These are phyloP conservation scores for Rubroshorea leprosula DNA, from an alignment of 345 rosid species.

Conservation along the genomic window DNA sequence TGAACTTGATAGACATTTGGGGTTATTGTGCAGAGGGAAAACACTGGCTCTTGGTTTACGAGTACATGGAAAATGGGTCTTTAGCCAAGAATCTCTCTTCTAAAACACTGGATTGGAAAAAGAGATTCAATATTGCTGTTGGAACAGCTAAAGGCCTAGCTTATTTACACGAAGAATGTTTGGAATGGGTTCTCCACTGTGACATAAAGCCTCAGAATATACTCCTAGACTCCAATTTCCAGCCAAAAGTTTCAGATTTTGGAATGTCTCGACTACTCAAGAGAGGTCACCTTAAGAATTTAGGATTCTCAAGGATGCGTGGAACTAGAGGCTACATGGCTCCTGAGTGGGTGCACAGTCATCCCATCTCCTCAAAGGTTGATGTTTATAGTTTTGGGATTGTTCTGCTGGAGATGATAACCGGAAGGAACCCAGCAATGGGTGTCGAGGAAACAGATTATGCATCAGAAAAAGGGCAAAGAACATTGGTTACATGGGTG, in stretches of 20 bases:
- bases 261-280: slow-evolving; percentile 19
- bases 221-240: slow-evolving; percentile 14
- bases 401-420: slow-evolving; percentile 31
- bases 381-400: slow-evolving; percentile 39
- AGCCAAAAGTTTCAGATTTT: slow-evolving; percentile 23
- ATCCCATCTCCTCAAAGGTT: slow-evolving; percentile 32
- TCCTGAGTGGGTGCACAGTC: slow-evolving; percentile 24
- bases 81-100: slow-evolving; percentile 7
- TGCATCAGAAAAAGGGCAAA: neutral
- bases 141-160: slow-evolving; percentile 32
- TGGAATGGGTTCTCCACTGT: slow-evolving; percentile 32
- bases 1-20: slow-evolving; percentile 32
- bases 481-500: slow-evolving; percentile 1
- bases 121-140: slow-evolving; percentile 16
- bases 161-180: slow-evolving; percentile 37
- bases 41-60: slow-evolving; percentile 28
- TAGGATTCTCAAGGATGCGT: slow-evolving; percentile 15
- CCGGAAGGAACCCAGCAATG: slow-evolving; percentile 7
- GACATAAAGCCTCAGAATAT: slow-evolving; percentile 31
- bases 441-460: neutral
- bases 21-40: slow-evolving; percentile 26
- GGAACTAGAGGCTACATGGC: slow-evolving; percentile 33
- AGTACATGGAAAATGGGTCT: slow-evolving; percentile 19
- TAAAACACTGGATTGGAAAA: slow-evolving; percentile 15
- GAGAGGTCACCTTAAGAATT: neutral